Base-by-base conservation (phyloP, 768 basidiomycete genomes). In the Trametes villosa region DNA sequence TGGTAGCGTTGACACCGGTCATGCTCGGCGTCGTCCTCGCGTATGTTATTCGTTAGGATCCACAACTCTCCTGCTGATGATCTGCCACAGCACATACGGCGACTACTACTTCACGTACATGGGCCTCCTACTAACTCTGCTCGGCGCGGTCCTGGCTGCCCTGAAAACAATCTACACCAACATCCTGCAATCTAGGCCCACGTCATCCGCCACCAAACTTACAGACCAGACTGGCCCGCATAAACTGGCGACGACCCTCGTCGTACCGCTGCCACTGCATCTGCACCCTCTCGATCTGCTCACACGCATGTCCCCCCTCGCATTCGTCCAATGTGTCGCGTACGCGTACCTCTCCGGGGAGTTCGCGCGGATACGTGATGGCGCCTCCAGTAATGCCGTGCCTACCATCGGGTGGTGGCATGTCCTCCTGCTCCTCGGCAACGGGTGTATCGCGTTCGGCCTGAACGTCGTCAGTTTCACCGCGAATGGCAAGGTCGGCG, bases 381-480 rank as follows among this genome's bases (percentile, higher is more conserved):
- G 26, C 15, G 12, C 46, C 2, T 11, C 33, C 24, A 41, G 29
- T 3, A 30, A 29, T 11, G 18, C 36, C 17, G 50, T 41, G 0
- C 17, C 46, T 3, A 4, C 27, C 18, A n/a, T 33, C n/a, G 53
- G 44, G 38, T 56, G 60, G 78, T 79, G 77, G 73, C 73, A 49
- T 57, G 58, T 55, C 24, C 59, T 81, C 1, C 84, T 87, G 7
- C 74, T 98, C 45, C 64, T 85, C 5, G 68, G 89, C 34, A 99
- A 98, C 67, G 96, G 95, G 0, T 71, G 79, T 15, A 86, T 98
- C 68, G 97, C 97, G 4, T 98, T 97, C 69, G 89, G 86, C 15
- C 78, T 99, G 52, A 99, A 98, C 67, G 86, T 98, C 2, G 92
- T 97, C 57, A 92, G 90, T 71, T 97, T 99, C 70, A 92, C 91